These are phyloP conservation scores for Neurospora tetraspora DNA, from an alignment of 495 filamentous ascomycete genomes.

Conservation along the genomic window DNA sequence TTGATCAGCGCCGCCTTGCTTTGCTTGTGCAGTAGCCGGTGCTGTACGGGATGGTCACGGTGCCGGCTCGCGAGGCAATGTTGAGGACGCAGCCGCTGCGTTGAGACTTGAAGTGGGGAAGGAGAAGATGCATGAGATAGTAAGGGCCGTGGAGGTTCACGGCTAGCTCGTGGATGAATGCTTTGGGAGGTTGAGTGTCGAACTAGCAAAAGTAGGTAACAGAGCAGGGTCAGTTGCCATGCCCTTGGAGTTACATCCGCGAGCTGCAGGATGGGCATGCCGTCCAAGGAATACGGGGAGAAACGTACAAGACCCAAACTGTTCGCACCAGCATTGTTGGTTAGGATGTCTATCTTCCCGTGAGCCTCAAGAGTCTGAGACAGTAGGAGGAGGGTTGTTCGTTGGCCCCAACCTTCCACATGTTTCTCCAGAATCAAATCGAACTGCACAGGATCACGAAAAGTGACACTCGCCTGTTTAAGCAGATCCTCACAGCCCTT, in stretches of 20 bases:
- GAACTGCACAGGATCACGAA: neutral
- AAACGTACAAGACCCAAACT: constrained; percentile 14
- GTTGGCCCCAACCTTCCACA: neutral
- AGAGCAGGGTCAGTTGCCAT: neutral
- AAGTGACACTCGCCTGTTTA: constrained; percentile 7
- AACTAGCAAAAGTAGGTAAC: constrained; percentile 1
- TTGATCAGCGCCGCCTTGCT: constrained; percentile 28
- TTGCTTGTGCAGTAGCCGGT: constrained; percentile 26
- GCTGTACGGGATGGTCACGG: constrained; percentile 21
- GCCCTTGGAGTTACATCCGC: neutral
- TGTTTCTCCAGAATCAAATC: neutral
- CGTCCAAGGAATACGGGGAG: neutral
- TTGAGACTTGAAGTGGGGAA: constrained; percentile 17
- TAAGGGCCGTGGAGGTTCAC: constrained; percentile 46
- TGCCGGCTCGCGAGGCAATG: constrained; percentile 25
- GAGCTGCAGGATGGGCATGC: neutral
- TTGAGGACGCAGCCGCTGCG: constrained; percentile 22
- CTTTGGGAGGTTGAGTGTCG: constrained; percentile 15
- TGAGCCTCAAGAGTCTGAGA: constrained; percentile 5
- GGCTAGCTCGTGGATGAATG: constrained; percentile 49
- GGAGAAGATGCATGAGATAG: constrained; percentile 22
- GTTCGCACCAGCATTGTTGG: constrained; percentile 28
- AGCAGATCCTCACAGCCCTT: constrained; percentile 19
- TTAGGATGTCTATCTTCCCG: constrained; percentile 17
- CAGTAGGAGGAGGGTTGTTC: neutral